Evolutionary conservation across 352 stramenopile genomes (phyloP), one percentile per base, ranked within the genome.

Genomic region (Bremia lactucae): DNA sequence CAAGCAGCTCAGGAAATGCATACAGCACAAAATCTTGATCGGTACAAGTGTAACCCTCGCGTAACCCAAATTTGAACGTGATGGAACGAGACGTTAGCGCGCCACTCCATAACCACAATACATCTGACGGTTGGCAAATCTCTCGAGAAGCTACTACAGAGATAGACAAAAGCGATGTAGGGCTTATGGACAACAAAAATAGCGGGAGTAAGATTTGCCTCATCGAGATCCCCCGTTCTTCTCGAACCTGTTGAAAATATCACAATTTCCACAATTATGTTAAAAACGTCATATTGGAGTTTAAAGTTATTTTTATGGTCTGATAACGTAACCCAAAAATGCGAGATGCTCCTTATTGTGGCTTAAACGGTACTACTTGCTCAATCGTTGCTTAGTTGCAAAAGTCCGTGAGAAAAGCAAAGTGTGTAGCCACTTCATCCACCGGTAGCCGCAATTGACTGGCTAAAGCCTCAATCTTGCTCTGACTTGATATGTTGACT

Each of bases 61-160:
- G 62, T 49, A 89, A 62, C 25, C 76, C 76, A 33, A 87, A 56
- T 35, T 82, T 83, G 50, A 89, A 85, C n/a, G 38, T 60, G 22
- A 89, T 52, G 2, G 73, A 85, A 21, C 72, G 59, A 29, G 73
- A 65, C 31, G 73, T 72, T 28, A 89, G 51, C 24, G 72, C 72
- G 42, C 76, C 76, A 25, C 68, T 80, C 76, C 76, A 89, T 10
- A 89, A 20, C 76, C 76, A 89, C 22, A 76, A 29, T 38, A 86
- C 71, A 31, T 84, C 72, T 0, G 51, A 59, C 0, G 56, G 49
- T 28, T 59, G 48, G 22, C 73, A 87, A 15, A 31, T 6, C 6
- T 16, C 41, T 28, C 50, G 33, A 2, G 10, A 3, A 13, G 26
- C 49, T 31, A 42, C 35, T 8, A 38, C 3, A 11, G 22, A 21